Conservation (phyloP, 805 yeast genomes). For the Ogataea neopini region DNA sequence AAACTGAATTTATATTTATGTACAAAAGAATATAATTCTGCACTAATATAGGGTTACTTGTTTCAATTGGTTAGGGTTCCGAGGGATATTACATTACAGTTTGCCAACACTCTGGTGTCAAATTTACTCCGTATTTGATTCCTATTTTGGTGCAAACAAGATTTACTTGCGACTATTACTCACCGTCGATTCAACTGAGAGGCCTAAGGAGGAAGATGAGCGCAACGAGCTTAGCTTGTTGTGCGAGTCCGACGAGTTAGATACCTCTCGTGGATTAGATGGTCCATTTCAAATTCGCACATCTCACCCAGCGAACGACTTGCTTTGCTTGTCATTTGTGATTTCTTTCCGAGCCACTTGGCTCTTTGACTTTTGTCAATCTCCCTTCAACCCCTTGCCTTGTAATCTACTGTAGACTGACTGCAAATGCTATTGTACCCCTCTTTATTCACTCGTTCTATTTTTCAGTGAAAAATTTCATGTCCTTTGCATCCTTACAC, state of each 20-base stretch:
- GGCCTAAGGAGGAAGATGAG: too few relatives aligned
- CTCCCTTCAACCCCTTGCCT: too few relatives aligned
- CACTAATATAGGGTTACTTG: conserved; percentile 29
- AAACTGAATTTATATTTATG: conserved; percentile 29
- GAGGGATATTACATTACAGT: conserved; percentile 35
- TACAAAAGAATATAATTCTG: conserved; percentile 27
- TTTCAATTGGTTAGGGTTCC: neutral
- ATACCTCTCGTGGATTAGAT: conserved; percentile 42
- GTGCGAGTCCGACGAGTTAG: too few relatives aligned
- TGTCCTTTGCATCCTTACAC: too few relatives aligned
- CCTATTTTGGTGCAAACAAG: conserved; percentile 94
- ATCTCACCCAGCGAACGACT: conserved; percentile 26
- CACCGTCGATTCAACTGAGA: conserved; percentile 49
- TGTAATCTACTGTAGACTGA: too few relatives aligned
- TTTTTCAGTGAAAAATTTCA: too few relatives aligned
- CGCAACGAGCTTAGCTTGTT: too few relatives aligned
- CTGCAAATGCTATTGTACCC: too few relatives aligned
- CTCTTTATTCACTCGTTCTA: too few relatives aligned
- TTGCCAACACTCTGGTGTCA: conserved; percentile 95
- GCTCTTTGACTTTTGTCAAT: too few relatives aligned
- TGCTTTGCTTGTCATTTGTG: neutral
- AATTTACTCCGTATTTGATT: conserved; percentile 61
- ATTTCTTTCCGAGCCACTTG: too few relatives aligned
- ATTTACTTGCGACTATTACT: conserved; percentile 61
- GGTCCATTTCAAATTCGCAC: conserved; percentile 73